Evolutionary conservation across 176 grass and related monocot species (phyloP), one percentile per base, ranked within the genome.

Genomic region (Raddia guianensis): DNA sequence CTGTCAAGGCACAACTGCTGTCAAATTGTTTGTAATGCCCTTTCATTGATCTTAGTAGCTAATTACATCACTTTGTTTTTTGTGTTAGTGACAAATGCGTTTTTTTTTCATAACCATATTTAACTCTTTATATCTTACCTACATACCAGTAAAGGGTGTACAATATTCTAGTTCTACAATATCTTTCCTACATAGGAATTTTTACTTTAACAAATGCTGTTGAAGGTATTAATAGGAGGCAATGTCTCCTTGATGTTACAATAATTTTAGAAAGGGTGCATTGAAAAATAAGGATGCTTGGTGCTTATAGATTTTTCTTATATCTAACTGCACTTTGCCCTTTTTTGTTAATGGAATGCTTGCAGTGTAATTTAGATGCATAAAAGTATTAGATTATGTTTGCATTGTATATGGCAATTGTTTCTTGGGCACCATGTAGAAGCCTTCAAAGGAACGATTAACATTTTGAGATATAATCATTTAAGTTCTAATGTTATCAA

Each of bases 91-190:
- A 27, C 55, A 74, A 65, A 53, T n/a, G 57, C 50, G 14, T 40
- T 6, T 63, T 35, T 35, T 16, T 82, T 73, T 21, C 6, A 34
- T 60, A 46, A 63, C 15, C 43, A 52, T n/a, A 64, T 78, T 20
- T n/a, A 66, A 61, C 66, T 57, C 43, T 85, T 48, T 81, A 5
- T 40, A 40, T 40, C 59, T 80, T 53, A 19, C 35, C 54, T 72
- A 43, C 53, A 66, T 66, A 42, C 8, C 42, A 81, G 69, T 81
- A 59, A 44, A 71, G 6, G 37, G 9, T 66, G 44, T 72, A 12
- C 0, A 3, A 33, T 33, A 40, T 85, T 85, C 53, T 51, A 42
- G 5, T 77, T 21, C n/a, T 55, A 18, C n/a, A 40, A 40, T 40
- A 40, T 40, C 37, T 40, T 40, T 3, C 37, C 37, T 40, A 70